phyloP scores from a whole-genome alignment of 371 early-diverging fungal species.

The Haplosporangium sp. region DNA sequence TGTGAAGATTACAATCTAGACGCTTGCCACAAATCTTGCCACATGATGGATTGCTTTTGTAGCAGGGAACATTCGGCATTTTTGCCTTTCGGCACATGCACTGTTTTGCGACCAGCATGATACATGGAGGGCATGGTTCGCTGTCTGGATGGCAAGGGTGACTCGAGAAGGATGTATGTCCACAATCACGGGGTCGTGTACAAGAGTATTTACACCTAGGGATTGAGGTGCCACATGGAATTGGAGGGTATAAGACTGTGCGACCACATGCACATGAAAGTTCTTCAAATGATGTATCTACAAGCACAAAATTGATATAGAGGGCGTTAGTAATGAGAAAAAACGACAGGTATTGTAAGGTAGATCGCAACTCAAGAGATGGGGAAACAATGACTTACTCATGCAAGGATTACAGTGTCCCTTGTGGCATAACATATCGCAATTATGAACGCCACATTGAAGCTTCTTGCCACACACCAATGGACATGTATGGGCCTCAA shows the following conservation, averaged over 20 bases:
- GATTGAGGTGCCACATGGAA: slow-evolving; percentile 76
- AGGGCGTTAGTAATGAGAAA: neutral
- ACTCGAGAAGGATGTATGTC: slow-evolving; percentile 71
- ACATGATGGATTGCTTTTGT: slow-evolving; percentile 73
- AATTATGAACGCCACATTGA: slow-evolving; percentile 75
- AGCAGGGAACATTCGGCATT: slow-evolving; percentile 80
- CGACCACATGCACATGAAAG: slow-evolving; percentile 81
- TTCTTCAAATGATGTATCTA: slow-evolving; percentile 74
- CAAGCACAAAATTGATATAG: slow-evolving; percentile 56
- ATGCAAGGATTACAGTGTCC: slow-evolving; percentile 79
- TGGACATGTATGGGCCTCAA: slow-evolving; percentile 60
- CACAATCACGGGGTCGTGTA: slow-evolving; percentile 73
- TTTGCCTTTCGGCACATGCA: slow-evolving; percentile 81
- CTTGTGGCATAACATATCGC: slow-evolving; percentile 77
- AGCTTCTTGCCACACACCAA: slow-evolving; percentile 72
- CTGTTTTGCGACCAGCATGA: slow-evolving; percentile 70
- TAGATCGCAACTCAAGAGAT: too few relatives aligned
- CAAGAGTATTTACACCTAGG: slow-evolving; percentile 79
- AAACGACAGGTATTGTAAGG: neutral
- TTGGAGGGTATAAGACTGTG: slow-evolving; percentile 78
- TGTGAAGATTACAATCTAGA: slow-evolving; percentile 73
- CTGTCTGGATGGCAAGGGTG: slow-evolving; percentile 84
- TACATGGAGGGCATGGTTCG: slow-evolving; percentile 82
- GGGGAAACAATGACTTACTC: slow-evolving; percentile 39
- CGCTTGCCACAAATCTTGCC: slow-evolving; percentile 74